These are phyloP conservation scores for Diversispora eburnea DNA, from an alignment of 192 early-diverging fungal genomes.

Conservation along the genomic window DNA sequence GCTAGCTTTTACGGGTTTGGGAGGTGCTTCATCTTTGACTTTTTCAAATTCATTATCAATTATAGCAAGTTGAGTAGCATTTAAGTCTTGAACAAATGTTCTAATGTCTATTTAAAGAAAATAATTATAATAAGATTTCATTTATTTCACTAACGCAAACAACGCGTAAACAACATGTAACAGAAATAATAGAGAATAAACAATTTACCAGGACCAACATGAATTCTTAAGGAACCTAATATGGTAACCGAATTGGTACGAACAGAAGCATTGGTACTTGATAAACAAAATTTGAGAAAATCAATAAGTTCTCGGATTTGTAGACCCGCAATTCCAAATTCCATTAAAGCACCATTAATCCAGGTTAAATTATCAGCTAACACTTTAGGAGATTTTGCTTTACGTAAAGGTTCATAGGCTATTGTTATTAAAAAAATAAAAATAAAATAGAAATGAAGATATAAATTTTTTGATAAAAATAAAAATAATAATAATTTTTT, in stretches of 20 bases:
- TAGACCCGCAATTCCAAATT: conserved; percentile 86
- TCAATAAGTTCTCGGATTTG: conserved; percentile 75
- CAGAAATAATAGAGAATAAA: no score
- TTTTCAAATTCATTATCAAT: conserved; percentile 94
- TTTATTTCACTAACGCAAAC: not conserved
- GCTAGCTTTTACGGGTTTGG: conserved; percentile 53
- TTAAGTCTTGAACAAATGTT: conserved; percentile 83
- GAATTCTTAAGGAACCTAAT: conserved; percentile 77
- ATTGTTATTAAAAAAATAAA: not conserved
- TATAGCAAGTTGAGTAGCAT: conserved; percentile 69
- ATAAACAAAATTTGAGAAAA: conserved; percentile 75
- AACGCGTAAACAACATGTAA: not conserved
- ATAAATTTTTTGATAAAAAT: no score
- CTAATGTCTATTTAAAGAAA: conserved; percentile 58
- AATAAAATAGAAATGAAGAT: no score
- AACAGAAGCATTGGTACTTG: conserved; percentile 82
- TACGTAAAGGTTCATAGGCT: conserved; percentile 72
- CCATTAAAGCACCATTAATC: conserved; percentile 79
- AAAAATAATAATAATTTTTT: not conserved
- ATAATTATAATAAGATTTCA: not conserved
- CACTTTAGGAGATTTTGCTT: conserved; percentile 86
- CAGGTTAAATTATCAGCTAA: conserved; percentile 83
- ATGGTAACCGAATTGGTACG: conserved; percentile 76
- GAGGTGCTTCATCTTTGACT: conserved; percentile 67
- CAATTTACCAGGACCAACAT: conserved; percentile 68